Base-by-base conservation (phyloP, 768 basidiomycete species). In the Hericium erinaceus region DNA sequence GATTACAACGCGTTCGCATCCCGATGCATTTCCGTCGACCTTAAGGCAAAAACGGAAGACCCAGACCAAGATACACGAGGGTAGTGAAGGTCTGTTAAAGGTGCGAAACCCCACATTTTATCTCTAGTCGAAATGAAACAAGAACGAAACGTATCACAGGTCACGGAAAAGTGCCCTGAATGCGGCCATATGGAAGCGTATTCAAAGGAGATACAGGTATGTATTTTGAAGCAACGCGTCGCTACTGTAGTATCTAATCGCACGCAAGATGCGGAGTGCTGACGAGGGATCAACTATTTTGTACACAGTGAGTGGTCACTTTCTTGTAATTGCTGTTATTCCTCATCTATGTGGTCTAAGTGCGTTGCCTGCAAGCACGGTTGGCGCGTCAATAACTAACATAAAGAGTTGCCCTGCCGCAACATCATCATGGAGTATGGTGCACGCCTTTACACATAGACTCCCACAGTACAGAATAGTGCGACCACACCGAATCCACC, bases 241-340 rank as follows among this genome's bases (percentile, higher is more conserved):
- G 44, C 46, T 44, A 51, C 26, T 13, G 12, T 38, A 16, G 39
- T 39, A 41, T n/a, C 49, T 40, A 28, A 52, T 15, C 26, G 13
- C 20, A 18, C 22, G 49, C 41, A 68, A 91, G 89, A 74, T 90
- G 68, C 83, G 93, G 52, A 90, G 91, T 62, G 94, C 92, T 40
- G 94, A 95, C 71, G 94, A 95, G 77, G 94, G 94, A 3, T 90
- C 91, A 37, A 97, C 93, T 12, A 85, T 95, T 65, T 85, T 95
- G 69, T 97, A 95, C 71, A 92, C 86, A n/a, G 93, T 93, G 68
- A 60, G 88, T 77, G 37, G 60, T 20, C 39, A 41, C n/a, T 11
- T 52, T 51, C 46, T 33, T 54, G n/a, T 37, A 40, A 28, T 46
- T 7, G 24, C 50, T 48, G 44, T 53, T 61, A 63, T 66, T 57